Base-by-base conservation (phyloP, 2,329 filamentous ascomycete genomes). In the Didymosphaeria variabile region DNA sequence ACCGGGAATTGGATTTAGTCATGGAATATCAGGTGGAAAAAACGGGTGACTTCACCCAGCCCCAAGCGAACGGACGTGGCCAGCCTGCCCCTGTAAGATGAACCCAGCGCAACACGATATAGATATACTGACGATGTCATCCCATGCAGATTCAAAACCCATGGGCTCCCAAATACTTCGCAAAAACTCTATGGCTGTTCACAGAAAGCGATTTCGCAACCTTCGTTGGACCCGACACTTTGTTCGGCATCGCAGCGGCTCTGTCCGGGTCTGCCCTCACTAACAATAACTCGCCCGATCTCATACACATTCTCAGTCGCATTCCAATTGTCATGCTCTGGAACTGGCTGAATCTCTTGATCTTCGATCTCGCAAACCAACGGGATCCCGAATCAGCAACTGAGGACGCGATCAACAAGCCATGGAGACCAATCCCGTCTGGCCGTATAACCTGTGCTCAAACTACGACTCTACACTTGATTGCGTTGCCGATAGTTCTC, bases 341-440 rank as follows among this genome's bases (percentile, higher is more conserved):
- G 19, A 63, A 62, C n/a, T 54, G 79, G 34, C 77, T 79, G 2
- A 83, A 74, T 0, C 81, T 69, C 3, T 74, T 83, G 13, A 62
- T 78, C 47, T 80, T 80, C 64, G 72, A 73, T 42, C 69, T 81
- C 12, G 72, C 75, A 36, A 82, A 82, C 63, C 80, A 82, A 58
- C 72, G 79, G 2, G 46, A 38, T 8, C 55, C 57, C 21, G 65
- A 63, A 3, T 71, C 79, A 3, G 64, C 79, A 9, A 49, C 62
- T 0, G 81, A 83, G 59, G 81, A 82, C 64, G 34, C 46, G 0
- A 55, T 79, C 54, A 83, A 83, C 71, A 82, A 82, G 56, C 78
- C 79, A 19, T 74, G 71, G 67, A 67, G 77, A 5, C 73, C 76
- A 0, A 60, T 79, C 13, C 72, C 76, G 1, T 60, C 60, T 0